These are phyloP conservation scores for Tuber calosporum DNA, from an alignment of 495 filamentous ascomycete species.

Conservation along the genomic window DNA sequence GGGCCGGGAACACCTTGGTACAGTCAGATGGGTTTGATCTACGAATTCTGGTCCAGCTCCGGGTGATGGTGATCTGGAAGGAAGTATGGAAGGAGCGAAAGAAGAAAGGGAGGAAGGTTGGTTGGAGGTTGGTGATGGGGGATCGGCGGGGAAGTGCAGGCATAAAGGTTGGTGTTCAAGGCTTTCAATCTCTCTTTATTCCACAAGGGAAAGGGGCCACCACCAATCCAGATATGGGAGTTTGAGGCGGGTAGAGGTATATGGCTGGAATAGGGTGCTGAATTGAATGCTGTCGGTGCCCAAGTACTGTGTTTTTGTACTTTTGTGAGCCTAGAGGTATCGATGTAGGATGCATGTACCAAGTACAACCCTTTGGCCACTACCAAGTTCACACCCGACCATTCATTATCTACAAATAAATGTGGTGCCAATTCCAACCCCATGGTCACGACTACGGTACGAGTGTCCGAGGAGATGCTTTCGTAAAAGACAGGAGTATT, in stretches of 20 bases:
- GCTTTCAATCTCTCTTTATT: no score
- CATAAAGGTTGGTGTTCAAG: neutral
- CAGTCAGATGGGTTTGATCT: neutral
- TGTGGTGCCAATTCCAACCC: no score
- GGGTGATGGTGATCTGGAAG: neutral
- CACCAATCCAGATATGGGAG: no score
- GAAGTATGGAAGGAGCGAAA: neutral
- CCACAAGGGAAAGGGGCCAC: no score
- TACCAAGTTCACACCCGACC: no score
- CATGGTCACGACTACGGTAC: no score
- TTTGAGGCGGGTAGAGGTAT: no score
- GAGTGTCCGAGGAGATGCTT: no score
- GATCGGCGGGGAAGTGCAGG: neutral
- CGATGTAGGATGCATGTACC: neutral
- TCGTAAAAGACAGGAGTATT: no score
- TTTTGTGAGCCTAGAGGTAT: neutral
- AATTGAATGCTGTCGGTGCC: neutral
- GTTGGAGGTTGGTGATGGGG: neutral
- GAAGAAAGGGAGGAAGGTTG: neutral
- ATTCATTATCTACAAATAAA: no score
- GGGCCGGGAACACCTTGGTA: neutral
- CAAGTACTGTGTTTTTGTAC: neutral
- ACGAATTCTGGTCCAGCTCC: neutral
- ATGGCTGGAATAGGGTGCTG: neutral
- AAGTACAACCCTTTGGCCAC: no score